Base-by-base conservation (phyloP, 2,329 filamentous ascomycete genomes). In the Aspergillus vadensis region DNA sequence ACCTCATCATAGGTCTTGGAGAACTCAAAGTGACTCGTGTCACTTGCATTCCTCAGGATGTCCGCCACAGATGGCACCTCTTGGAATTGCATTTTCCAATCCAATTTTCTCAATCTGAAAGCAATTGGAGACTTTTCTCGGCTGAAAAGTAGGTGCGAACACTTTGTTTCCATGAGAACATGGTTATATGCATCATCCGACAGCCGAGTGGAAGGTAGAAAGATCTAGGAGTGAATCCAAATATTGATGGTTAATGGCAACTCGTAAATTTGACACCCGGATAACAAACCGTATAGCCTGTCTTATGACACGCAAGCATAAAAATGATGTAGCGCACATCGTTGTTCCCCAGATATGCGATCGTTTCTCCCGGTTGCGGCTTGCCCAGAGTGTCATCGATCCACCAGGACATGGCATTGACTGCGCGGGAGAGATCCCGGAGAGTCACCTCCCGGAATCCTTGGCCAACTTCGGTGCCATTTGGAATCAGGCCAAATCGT, bases 291-390 rank as follows among this genome's bases (percentile, higher is more conserved):
- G 49, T 52, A 21, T 52, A 52, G 2, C 27, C 25, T 15, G 27
- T 12, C 27, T 52, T 52, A 38, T 52, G 49, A 5, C 25, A 52
- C 8, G 49, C 69, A 8, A 71, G 55, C 39, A 66, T 32, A 17
- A 71, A 65, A 1, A 69, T 27, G 36, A 57, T 52, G 25, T 71
- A 71, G 19, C 69, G 67, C 6, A 67, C 49, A 65, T 72, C 69
- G 36, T 70, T 68, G 5, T 25, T 57, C 2, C 61, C 68, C 56
- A 70, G 59, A 27, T 71, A 72, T 2, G 67, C 63, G 52, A 72
- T 49, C 2, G 60, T 64, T 54, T 68, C 62, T 25, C 23, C 23
- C 23, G 23, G 23, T 25, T 25, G 23, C 23, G 23, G 23, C 23
- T 25, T 25, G 23, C 23, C 23, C 23, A 25, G 23, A 25, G 23